Percentiles rank a stretch among this genome's conserved stretches.
Conservation (phyloP, 345 rosid species). For the Hypericum perforatum region DNA sequence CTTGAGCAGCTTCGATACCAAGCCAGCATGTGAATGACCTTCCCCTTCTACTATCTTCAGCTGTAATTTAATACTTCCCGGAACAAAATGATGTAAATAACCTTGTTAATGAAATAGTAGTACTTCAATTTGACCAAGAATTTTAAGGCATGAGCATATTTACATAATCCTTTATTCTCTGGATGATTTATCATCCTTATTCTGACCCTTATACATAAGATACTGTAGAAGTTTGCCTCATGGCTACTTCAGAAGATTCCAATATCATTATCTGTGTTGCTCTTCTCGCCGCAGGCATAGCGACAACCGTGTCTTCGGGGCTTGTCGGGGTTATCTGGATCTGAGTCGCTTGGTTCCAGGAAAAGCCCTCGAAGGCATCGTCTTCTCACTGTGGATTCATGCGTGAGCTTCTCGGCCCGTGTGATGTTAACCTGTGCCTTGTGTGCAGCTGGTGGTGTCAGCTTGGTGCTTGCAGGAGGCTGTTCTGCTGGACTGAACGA, state of each 20-base stretch:
- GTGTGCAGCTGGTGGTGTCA: constrained; percentile 21
- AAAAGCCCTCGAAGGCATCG: constrained; percentile 72
- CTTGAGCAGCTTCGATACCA: constrained; percentile 92
- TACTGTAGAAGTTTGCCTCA: too few relatives aligned
- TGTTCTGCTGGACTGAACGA: constrained; percentile 14
- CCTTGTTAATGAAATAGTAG: too few relatives aligned
- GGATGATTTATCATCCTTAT: too few relatives aligned
- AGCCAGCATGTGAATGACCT: constrained; percentile 74
- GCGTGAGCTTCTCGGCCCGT: constrained; percentile 38
- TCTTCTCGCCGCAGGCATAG: constrained; percentile 27
- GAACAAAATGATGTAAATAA: too few relatives aligned
- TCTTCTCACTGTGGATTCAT: constrained; percentile 52
- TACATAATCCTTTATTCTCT: too few relatives aligned
- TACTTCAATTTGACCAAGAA: too few relatives aligned
- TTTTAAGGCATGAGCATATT: too few relatives aligned
- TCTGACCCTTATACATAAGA: too few relatives aligned
- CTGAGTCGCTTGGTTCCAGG: constrained; percentile 68
- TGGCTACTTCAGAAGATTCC: constrained; percentile 24
- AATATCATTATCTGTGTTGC: constrained; percentile 35
- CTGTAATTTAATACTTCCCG: not conserved
- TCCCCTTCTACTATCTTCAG: constrained; percentile 10
- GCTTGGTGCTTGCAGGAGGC: constrained; percentile 13
- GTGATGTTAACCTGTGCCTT: constrained; percentile 28
- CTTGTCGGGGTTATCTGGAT: constrained; percentile 49
- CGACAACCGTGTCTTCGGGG: constrained; percentile 71